A percentile compares a stretch with the other conserved stretches of the same genome.
Conservation (phyloP, 1,139 yeast species). For the Saccharomyces hybrid region DNA sequence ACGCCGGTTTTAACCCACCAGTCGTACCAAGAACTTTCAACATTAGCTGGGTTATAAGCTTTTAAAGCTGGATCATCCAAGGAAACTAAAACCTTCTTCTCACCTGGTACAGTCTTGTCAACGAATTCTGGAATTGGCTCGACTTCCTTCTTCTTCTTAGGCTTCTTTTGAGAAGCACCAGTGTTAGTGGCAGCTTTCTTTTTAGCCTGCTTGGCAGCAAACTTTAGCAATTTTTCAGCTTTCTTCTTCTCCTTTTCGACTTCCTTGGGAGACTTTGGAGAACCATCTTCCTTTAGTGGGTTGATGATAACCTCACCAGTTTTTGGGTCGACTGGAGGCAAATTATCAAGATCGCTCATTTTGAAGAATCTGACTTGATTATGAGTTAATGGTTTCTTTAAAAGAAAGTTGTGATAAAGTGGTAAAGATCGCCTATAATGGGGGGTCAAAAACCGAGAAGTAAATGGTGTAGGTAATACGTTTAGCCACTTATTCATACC, state of each 20-base stretch:
- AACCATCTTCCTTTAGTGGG: constrained; percentile 33
- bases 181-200: constrained; percentile 44
- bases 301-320: constrained; percentile 34
- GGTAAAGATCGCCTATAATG: background rate
- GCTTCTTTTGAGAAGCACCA: constrained; percentile 45
- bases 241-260: constrained; percentile 90
- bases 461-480: background rate
- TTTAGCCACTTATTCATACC: background rate
- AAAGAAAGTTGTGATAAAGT: constrained; percentile 1
- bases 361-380: constrained; percentile 4
- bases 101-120: constrained; percentile 80
- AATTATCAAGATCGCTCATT: constrained; percentile 28
- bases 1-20: constrained; percentile 94
- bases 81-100: constrained; percentile 76
- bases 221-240: constrained; percentile 94
- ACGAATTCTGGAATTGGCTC: constrained; percentile 76
- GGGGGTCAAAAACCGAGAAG: background rate
- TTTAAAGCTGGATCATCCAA: constrained; percentile 90
- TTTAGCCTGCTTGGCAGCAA: constrained; percentile 86
- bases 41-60: constrained; percentile 87
- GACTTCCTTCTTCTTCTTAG: constrained; percentile 59
- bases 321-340: constrained; percentile 32
- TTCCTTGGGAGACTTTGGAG: constrained; percentile 59
- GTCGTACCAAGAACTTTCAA: constrained; percentile 94
- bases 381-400: background rate